Conservation (phyloP, 306 rosid species). For the Chamaecrista fasciculata region DNA sequence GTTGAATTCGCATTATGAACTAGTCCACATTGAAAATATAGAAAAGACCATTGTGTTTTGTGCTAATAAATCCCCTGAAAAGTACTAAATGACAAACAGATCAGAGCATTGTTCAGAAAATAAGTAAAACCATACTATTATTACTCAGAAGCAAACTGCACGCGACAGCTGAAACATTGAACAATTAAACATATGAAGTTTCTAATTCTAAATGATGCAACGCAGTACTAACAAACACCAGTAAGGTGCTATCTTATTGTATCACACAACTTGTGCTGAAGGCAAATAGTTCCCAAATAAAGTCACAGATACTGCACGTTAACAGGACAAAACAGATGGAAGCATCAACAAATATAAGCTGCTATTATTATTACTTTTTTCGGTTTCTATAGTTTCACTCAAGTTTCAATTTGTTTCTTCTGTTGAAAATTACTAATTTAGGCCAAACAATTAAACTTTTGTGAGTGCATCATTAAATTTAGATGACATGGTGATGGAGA, state of each 20-base stretch:
- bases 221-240: not conserved
- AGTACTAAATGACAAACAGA: constrained; percentile 24
- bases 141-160: constrained; percentile 1
- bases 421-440: no score
- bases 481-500: no score
- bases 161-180: constrained; percentile 13
- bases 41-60: constrained; percentile 20
- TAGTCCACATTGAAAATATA: constrained; percentile 6
- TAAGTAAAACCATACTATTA: not conserved
- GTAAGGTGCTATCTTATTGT: not conserved
- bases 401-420: no score
- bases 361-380: no score
- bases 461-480: no score
- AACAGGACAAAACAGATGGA: no score
- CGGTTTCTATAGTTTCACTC: no score
- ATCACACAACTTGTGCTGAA: not conserved
- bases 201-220: not conserved
- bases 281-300: not conserved
- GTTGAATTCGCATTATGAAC: constrained; percentile 18
- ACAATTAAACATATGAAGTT: not conserved
- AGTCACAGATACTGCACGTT: no score
- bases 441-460: no score
- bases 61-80: constrained; percentile 27
- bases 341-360: no score
- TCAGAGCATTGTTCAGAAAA: constrained; percentile 12